Conservation (phyloP, 169 alveolate species). For the Theileria orientalis region DNA sequence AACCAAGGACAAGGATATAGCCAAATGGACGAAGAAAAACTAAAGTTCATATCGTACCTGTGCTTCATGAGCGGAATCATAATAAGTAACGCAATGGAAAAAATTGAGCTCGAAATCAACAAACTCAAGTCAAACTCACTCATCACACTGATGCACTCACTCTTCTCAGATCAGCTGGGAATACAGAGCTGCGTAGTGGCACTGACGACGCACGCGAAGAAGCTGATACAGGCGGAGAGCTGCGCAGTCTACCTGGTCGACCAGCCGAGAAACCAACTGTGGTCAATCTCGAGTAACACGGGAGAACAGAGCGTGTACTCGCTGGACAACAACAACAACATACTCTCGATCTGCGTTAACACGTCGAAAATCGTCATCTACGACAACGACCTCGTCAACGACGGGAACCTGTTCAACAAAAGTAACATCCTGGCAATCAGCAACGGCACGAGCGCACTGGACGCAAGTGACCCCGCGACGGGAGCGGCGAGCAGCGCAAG, state of each 20-base stretch:
- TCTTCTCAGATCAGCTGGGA: conserved; percentile 58
- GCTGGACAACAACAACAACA: conserved; percentile 26
- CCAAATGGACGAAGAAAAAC: conserved; percentile 29
- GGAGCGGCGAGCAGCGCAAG: not conserved
- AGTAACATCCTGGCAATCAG: not conserved
- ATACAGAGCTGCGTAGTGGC: conserved; percentile 66
- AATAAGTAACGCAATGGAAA: conserved; percentile 40
- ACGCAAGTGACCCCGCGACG: not conserved
- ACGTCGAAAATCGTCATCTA: not conserved
- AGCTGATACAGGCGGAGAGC: conserved; percentile 63
- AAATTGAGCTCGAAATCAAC: conserved; percentile 50
- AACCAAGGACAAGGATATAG: not conserved
- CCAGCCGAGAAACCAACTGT: conserved; percentile 51
- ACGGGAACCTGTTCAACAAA: not conserved
- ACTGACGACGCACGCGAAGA: conserved; percentile 61
- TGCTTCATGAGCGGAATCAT: conserved; percentile 60
- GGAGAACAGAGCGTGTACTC: conserved; percentile 56
- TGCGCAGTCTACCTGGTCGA: conserved; percentile 66
- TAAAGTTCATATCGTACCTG: conserved; percentile 35
- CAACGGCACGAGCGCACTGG: not conserved
- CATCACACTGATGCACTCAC: conserved; percentile 65
- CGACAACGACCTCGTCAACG: not conserved
- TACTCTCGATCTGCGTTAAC: conserved; percentile 49
- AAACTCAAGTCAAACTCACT: conserved; percentile 55
- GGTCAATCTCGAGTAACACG: conserved; percentile 65